Evolutionary conservation across 1,284 basidiomycete genomes (phyloP), one percentile per base, ranked within the genome.

Genomic region (Pseudomicrostroma phylloplanum): DNA sequence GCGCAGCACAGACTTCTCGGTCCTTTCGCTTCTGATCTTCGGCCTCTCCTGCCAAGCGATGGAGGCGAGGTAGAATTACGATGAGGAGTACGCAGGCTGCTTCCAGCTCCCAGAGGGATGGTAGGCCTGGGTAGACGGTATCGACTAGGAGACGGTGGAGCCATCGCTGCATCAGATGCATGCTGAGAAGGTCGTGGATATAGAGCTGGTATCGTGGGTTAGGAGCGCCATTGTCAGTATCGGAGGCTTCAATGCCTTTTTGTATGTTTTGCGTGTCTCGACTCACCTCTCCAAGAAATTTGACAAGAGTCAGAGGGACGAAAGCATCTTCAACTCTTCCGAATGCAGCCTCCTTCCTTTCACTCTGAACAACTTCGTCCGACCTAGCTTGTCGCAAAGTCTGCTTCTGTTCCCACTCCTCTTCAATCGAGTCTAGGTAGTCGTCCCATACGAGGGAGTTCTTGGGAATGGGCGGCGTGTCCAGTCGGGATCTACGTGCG

Each of bases 51-150:
- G n/a, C n/a, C 30, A 36, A 36, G 30, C 30, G 30, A 36, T 48
- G 46, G 46, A 48, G 46, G n/a, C 23, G 17, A 23, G 46, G 46
- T 48, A 48, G 46, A 17, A 67, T 61, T 0, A 67, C 72, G 40
- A 70, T 60, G 57, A 74, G 62, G 1, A 74, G 64, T 7, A 69
- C 70, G 56, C 71, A 74, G 8, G 64, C 71, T 53, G 70, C 67
- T 39, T 73, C 72, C 39, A 74, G 66, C 59, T 74, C 72, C 62
- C 65, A 74, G 0, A 51, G 40, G 2, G 72, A 74, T n/a, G 72
- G 72, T 6, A 74, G 63, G 30, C 61, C 70, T 9, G 61, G 64
- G 57, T 63, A 62, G 21, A 67, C 68, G 0, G 72, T 74, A 46
- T 68, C 61, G 19, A 62, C 53, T n/a, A 74, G 64, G 19, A 73